Conservation (phyloP, 495 filamentous ascomycete species). For the Extremus antarcticus region DNA sequence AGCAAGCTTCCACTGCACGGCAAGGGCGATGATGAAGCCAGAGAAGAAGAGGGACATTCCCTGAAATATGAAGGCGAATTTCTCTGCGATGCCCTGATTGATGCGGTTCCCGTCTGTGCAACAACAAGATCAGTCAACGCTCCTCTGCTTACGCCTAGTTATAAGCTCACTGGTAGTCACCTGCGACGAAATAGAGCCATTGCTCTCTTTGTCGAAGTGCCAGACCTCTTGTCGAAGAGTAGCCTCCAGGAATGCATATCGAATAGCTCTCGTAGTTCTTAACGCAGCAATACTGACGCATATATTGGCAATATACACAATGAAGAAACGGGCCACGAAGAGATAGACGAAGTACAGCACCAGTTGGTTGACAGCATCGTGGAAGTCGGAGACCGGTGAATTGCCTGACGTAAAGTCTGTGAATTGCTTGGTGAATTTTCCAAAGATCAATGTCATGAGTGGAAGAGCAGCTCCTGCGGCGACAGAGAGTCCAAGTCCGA, state of each 20-base stretch:
- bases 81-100: conserved; percentile 22
- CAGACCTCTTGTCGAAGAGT: conserved; percentile 13
- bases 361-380: conserved; percentile 1
- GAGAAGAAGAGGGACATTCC: conserved; percentile 20
- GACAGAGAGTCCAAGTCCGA: conserved; percentile 7
- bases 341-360: conserved; percentile 24
- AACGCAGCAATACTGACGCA: conserved; percentile 15
- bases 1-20: conserved; percentile 20
- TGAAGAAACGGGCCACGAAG: conserved; percentile 18
- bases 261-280: conserved; percentile 9
- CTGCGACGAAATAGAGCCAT: conserved; percentile 17
- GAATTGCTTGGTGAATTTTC: conserved; percentile 13
- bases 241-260: conserved; percentile 13
- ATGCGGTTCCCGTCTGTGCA: conserved; percentile 14
- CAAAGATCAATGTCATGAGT: conserved; percentile 23
- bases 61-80: conserved; percentile 13
- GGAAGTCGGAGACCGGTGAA: conserved; percentile 4
- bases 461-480: conserved; percentile 16
- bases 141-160: conserved; percentile 21
- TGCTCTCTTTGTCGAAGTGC: conserved; percentile 15
- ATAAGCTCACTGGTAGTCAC: conserved; percentile 17
- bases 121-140: conserved; percentile 2
- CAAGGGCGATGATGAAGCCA: conserved; percentile 19
- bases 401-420: conserved; percentile 5
- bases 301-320: conserved; percentile 17